Base-by-base conservation (phyloP, 352 stramenopile species). In the Achlya hypogyna region DNA sequence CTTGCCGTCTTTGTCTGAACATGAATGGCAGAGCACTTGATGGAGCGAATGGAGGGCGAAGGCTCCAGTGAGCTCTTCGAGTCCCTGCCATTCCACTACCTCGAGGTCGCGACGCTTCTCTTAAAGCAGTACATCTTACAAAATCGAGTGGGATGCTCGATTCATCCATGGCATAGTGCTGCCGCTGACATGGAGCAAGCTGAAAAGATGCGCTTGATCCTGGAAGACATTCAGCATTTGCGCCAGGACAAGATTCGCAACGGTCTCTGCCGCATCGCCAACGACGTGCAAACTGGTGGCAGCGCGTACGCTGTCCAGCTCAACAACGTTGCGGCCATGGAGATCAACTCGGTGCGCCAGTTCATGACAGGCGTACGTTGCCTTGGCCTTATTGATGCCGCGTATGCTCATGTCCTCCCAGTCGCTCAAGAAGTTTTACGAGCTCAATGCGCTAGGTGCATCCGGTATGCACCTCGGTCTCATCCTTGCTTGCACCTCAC, bases 221-320 rank as follows among this genome's bases (percentile, higher is more conserved):
- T 95, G 5, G 86, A 95, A 74, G 87, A 96, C 70, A 79, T 96
- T 28, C 84, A 94, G 56, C 93, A 95, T 56, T 74, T 94, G n/a
- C 82, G 87, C 0, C 85, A 95, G 63, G 82, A 94, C 66, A 95
- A 95, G 68, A 94, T 96, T 70, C 85, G 87, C 63, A 88, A 88
- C 40, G 86, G 86, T 91, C 71, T 96, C 25, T 82, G 83, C 66
- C 78, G 83, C 42, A 93, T 96, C 42, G 79, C 82, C 12, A 81
- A 62, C 38, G 86, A 95, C 40, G 83, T 91, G 35, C 79, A 91
- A 63, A 81, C 69, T 42, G 85, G 83, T 20, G 83, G 81, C 38
- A 84, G 82, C 29, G 83, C 85, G 27, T 86, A 82, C 40, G 85
- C 82, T 28, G 86, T 93, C 71, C 79, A 87, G 75, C 89, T 96